Conservation (phyloP, 2,329 filamentous ascomycete species). For the Hypoxylon rubiginosum region DNA sequence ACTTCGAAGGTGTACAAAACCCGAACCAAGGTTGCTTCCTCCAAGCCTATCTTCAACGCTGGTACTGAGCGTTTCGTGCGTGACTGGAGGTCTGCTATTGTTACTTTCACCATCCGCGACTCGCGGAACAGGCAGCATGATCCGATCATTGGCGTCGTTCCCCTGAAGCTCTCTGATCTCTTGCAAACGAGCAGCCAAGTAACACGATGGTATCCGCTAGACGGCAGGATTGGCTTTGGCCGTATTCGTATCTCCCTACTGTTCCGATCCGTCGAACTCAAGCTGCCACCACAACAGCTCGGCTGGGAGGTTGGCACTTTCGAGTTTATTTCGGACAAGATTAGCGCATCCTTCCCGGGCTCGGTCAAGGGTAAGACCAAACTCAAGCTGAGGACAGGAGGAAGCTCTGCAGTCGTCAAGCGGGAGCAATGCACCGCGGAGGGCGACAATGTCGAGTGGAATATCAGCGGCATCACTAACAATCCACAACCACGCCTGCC, state of each 20-base stretch:
- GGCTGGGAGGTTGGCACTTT: constrained; percentile 98
- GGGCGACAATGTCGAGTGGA: constrained; percentile 65
- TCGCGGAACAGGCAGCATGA: constrained; percentile 92
- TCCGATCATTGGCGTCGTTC: constrained; percentile 92
- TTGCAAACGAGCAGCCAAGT: constrained; percentile 86
- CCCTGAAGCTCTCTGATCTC: constrained; percentile 88
- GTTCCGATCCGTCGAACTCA: constrained; percentile 90
- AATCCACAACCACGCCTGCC: constrained; percentile 76
- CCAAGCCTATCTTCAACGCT: constrained; percentile 96
- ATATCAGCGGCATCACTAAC: constrained; percentile 60
- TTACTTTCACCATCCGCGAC: constrained; percentile 91
- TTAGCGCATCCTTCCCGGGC: constrained; percentile 73
- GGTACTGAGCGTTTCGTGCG: constrained; percentile 93
- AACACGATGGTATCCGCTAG: constrained; percentile 92
- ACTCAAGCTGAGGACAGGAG: constrained; percentile 85
- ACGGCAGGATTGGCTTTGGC: constrained; percentile 93
- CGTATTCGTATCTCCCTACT: constrained; percentile 89
- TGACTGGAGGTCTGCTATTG: constrained; percentile 89
- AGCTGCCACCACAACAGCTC: constrained; percentile 84
- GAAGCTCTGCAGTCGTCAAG: constrained; percentile 79
- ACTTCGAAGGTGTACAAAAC: constrained; percentile 79
- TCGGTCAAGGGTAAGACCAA: constrained; percentile 74
- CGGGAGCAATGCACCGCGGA: constrained; percentile 73
- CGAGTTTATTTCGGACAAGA: constrained; percentile 80
- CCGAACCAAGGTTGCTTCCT: constrained; percentile 92